phyloP scores from a whole-genome alignment of 768 basidiomycete species.

The Fomitopsis pulvina region DNA sequence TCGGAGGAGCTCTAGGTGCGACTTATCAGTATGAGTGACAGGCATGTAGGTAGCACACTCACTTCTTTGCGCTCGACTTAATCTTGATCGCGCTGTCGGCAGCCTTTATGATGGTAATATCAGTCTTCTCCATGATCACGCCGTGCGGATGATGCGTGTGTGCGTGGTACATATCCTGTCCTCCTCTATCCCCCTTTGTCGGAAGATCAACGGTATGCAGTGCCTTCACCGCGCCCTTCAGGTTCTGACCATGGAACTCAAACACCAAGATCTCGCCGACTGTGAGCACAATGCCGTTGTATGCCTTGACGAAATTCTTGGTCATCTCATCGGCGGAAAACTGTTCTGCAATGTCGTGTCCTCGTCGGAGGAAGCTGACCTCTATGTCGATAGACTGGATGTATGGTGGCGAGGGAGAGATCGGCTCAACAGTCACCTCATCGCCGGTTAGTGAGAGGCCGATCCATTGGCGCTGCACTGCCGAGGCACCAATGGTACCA shows the following conservation, averaged over 20 bases:
- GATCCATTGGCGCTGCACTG: conserved; percentile 84
- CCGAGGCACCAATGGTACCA: conserved; percentile 70
- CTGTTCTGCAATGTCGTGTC: conserved; percentile 52
- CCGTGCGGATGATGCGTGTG: conserved; percentile 39
- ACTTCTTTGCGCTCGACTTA: conserved; percentile 91
- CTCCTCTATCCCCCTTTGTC: conserved; percentile 38
- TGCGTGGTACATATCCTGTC: conserved; percentile 11
- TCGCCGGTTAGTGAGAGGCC: conserved; percentile 78
- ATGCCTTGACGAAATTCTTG: conserved; percentile 65
- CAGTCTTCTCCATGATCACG: conserved; percentile 87
- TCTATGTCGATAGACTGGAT: conserved; percentile 80
- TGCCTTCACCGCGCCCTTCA: conserved; percentile 64
- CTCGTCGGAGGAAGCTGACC: conserved; percentile 53
- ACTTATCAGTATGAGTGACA: background rate
- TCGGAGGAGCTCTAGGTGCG: conserved; percentile 66
- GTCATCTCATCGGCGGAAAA: conserved; percentile 88
- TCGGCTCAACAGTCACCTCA: conserved; percentile 58
- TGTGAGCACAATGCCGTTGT: conserved; percentile 64
- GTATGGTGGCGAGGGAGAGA: conserved; percentile 46
- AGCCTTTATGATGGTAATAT: conserved; percentile 84
- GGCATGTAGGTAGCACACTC: conserved; percentile 15
- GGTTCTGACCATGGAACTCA: conserved; percentile 81
- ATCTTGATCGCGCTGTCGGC: conserved; percentile 77
- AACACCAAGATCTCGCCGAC: conserved; percentile 69
- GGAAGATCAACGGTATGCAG: conserved; percentile 55